Evolutionary conservation across 116 monocot species (phyloP).

Genomic region (Papilionanthe hybrid): DNA sequence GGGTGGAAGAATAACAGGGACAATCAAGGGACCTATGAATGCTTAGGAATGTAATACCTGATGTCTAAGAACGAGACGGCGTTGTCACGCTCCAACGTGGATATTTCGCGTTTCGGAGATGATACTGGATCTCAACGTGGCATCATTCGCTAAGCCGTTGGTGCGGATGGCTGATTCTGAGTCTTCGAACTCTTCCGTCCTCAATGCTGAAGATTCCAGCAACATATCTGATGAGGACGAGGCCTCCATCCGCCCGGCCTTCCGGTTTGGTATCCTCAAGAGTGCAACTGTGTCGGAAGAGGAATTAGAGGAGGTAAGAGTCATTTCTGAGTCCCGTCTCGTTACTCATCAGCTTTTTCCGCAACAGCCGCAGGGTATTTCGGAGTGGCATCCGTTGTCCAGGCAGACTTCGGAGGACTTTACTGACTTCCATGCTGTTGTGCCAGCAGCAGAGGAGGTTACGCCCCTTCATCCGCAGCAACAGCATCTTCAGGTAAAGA

Average conservation of each 20-base stretch:
- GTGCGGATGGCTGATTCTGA: constrained; percentile 25
- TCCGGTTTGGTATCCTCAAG: constrained; percentile 45
- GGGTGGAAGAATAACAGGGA: not conserved
- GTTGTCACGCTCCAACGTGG: constrained; percentile 19
- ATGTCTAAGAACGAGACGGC: constrained; percentile 41
- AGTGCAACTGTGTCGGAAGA: constrained; percentile 19
- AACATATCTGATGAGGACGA: constrained; percentile 31
- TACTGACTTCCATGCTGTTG: not conserved
- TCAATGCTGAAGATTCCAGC: constrained; percentile 39
- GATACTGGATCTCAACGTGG: constrained; percentile 68
- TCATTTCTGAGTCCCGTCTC: constrained; percentile 15
- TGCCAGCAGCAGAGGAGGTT: constrained; percentile 9
- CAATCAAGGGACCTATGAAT: not conserved
- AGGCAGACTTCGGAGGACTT: constrained; percentile 20
- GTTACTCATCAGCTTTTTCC: constrained; percentile 5
- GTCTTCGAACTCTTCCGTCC: constrained; percentile 52
- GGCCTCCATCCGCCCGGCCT: constrained; percentile 12
- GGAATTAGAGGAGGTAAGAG: constrained; percentile 28
- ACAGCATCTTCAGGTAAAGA: constrained; percentile 50
- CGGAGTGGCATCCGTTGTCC: not conserved
- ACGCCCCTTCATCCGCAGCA: constrained; percentile 17
- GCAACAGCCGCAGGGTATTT: not conserved
- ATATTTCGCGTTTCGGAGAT: constrained; percentile 5
- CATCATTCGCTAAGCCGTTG: constrained; percentile 25
- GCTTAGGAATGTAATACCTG: not conserved